Conservation (phyloP, 306 rosid species). For the Begonia peltatifolia region DNA sequence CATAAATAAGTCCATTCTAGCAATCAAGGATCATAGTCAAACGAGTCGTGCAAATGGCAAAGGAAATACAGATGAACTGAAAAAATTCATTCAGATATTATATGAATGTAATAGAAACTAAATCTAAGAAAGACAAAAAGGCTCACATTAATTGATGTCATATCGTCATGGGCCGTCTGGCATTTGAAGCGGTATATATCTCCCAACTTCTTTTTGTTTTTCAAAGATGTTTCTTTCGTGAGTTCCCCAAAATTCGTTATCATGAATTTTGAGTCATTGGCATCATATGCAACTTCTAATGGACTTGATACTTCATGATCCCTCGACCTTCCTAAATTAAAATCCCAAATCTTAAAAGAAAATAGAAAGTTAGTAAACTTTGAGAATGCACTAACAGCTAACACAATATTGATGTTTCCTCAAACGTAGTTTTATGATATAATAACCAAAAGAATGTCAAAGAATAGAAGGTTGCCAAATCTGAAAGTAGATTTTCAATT, state of each 20-base stretch:
- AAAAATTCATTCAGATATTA: too few relatives aligned
- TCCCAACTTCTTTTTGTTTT: constrained; percentile 21
- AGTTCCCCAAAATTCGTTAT: constrained; percentile 28
- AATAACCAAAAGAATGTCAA: too few relatives aligned
- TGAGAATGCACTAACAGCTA: background rate
- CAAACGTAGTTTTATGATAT: too few relatives aligned
- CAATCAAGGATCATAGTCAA: too few relatives aligned
- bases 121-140: background rate
- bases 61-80: too few relatives aligned
- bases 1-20: too few relatives aligned
- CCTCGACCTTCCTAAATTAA: constrained; percentile 33
- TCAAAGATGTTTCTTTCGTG: constrained; percentile 24
- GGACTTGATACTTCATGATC: constrained; percentile 23
- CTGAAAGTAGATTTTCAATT: too few relatives aligned
- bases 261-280: constrained; percentile 24
- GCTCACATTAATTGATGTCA: constrained; percentile 28
- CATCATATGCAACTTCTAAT: constrained; percentile 25
- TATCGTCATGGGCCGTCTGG: constrained; percentile 15
- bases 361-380: constrained; percentile 9
- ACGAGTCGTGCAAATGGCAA: too few relatives aligned
- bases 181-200: constrained; percentile 28
- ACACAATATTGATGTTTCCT: too few relatives aligned
- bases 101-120: background rate
- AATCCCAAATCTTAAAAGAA: constrained; percentile 54
- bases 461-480: too few relatives aligned